Conservation (phyloP, 1,139 yeast genomes). For the Geotrichum reessii region DNA sequence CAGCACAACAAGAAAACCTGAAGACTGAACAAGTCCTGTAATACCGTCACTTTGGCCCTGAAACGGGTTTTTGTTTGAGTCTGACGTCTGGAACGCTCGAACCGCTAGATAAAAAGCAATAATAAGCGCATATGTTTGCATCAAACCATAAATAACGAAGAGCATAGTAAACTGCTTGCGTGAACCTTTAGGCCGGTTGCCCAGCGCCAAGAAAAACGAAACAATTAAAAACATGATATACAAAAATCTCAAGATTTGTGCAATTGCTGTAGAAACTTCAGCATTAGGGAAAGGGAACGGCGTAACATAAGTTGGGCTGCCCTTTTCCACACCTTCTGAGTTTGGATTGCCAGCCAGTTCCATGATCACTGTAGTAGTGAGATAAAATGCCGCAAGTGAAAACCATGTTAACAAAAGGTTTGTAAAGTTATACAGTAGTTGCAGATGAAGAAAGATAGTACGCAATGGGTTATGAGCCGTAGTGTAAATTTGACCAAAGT, state of each 20-base stretch:
- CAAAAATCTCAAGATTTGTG: conserved; percentile 36
- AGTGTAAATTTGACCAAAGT: conserved; percentile 64
- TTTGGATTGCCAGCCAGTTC: conserved; percentile 39
- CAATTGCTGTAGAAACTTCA: conserved; percentile 29
- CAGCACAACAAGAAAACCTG: conserved; percentile 54
- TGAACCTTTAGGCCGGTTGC: conserved; percentile 42
- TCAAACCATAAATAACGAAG: conserved; percentile 37
- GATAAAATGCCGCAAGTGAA: conserved; percentile 70
- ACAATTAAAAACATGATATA: conserved; percentile 35
- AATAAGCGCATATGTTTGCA: conserved; percentile 37
- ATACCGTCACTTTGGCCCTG: background rate
- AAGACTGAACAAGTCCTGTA: conserved; percentile 15
- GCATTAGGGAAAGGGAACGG: conserved; percentile 13
- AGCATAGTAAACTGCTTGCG: conserved; percentile 33
- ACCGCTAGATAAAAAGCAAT: conserved; percentile 39
- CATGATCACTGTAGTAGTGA: conserved; percentile 55
- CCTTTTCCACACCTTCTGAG: background rate
- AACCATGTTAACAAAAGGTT: conserved; percentile 73
- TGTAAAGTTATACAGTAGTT: conserved; percentile 68
- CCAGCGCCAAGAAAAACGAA: conserved; percentile 40
- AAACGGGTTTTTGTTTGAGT: background rate
- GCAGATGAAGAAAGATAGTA: conserved; percentile 66
- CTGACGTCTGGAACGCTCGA: conserved; percentile 30
- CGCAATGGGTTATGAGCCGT: conserved; percentile 72
- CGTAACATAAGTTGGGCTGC: conserved; percentile 1